Base-by-base conservation (phyloP, 2,329 filamentous ascomycete species). In the Colletotrichum orchidophilum region DNA sequence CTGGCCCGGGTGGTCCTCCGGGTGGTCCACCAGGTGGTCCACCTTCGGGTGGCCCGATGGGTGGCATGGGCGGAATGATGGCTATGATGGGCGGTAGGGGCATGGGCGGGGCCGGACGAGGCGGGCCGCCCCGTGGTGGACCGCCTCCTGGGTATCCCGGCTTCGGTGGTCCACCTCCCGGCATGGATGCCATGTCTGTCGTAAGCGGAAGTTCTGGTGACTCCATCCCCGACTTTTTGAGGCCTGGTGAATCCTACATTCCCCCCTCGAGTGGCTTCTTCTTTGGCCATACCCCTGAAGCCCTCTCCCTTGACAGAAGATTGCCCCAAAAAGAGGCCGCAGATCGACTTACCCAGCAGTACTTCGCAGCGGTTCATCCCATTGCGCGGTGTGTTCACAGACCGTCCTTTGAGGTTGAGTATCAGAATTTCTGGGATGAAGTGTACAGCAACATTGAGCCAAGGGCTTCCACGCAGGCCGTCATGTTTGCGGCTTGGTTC, bases 401-500 rank as follows among this genome's bases (percentile, higher is more conserved):
- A 26, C 90, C 90, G 1, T 89, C 90, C 0, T 92, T 95, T 70
- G 88, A 93, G 76, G 82, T 82, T 21, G 86, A 90, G 54, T 94
- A 94, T 75, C 80, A 85, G 2, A 79, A 81, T 1, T 94, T 95
- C 75, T 94, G 92, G 91, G 85, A 87, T 4, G 86, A 90, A 53
- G 85, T 93, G 39, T 81, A 82, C 11, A 81, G 84, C 9, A 88
- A 88, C 3, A 85, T 87, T 50, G 91, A 94, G 78, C 92, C 92
- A 8, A 83, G 88, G 2, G 81, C 86, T 24, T 91, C 92, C 4
- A 84, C 90, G 13, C 92, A 94, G 78, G 91, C 92, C 1, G 82
- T 94, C 27, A 84, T 94, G 0, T 93, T 94, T 76, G 89, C 91
- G 0, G 88, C 88, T 8, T 85, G 94, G 81, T 91, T 95, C 74